Conservation (phyloP, 306 rosid species). For the Quercus dentata region DNA sequence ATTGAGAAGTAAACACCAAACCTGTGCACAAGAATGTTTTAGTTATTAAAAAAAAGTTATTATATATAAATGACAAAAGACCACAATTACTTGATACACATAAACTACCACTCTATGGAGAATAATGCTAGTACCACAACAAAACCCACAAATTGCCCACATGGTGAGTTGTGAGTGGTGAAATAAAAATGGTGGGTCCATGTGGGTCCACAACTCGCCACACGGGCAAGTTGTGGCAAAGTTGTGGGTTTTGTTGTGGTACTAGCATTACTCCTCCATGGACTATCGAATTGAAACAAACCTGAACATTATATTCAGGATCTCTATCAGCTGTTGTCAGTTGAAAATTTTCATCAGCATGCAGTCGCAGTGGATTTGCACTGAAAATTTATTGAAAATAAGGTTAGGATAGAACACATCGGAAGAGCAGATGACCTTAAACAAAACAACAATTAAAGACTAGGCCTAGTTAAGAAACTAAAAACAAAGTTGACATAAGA, state of each 20-base stretch:
- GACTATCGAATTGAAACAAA: neutral
- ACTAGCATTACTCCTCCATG: neutral
- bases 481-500: neutral
- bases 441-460: neutral
- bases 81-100: neutral
- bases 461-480: too few relatives aligned
- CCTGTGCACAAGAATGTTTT: neutral
- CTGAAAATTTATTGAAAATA: neutral
- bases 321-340: neutral
- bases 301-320: slow-evolving; percentile 4
- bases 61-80: neutral
- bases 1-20: slow-evolving; percentile 2
- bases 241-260: too few relatives aligned
- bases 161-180: too few relatives aligned
- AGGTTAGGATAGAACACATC: neutral
- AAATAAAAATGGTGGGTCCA: too few relatives aligned
- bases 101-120: neutral
- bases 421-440: neutral
- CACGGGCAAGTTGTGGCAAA: too few relatives aligned
- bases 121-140: too few relatives aligned
- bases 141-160: too few relatives aligned
- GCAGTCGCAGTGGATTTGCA: neutral
- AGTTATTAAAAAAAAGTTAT: too few relatives aligned
- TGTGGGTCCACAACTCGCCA: too few relatives aligned
- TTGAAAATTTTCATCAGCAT: neutral